Conservation (phyloP, 148 eudicot genomes). For the Rhododendron mucronatum region DNA sequence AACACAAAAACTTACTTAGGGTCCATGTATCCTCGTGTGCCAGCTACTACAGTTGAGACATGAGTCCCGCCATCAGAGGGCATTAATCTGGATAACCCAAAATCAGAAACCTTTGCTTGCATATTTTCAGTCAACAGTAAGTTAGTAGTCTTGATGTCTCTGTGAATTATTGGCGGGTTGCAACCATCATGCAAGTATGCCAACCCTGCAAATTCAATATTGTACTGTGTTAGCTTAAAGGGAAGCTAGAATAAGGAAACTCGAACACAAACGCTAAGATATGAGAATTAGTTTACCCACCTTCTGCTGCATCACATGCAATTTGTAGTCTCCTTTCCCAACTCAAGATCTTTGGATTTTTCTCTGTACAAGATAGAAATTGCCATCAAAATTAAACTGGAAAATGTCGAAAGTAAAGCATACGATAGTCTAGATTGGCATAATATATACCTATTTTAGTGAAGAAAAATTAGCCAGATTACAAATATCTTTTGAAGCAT, state of each 20-base stretch:
- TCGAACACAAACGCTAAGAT: background rate
- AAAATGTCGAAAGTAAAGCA: background rate
- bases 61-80: background rate
- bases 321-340: background rate
- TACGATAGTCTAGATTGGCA: background rate
- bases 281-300: background rate
- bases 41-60: background rate
- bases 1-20: background rate
- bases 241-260: background rate
- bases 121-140: background rate
- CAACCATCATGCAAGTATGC: background rate
- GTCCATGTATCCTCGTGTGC: background rate
- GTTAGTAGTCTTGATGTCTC: constrained; percentile 8
- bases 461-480: background rate
- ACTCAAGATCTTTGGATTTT: background rate
- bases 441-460: background rate
- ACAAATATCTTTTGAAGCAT: background rate
- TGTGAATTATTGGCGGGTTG: constrained; percentile 11
- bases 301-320: background rate
- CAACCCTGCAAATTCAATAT: background rate
- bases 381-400: background rate
- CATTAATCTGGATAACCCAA: background rate
- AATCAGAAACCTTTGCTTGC: background rate
- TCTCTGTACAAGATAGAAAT: background rate
- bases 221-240: background rate